A percentile compares a stretch with the other conserved stretches of the same genome.
Evolutionary conservation across 179 eudicot species (phyloP).

Genomic region (Amaranthus tricolor): DNA sequence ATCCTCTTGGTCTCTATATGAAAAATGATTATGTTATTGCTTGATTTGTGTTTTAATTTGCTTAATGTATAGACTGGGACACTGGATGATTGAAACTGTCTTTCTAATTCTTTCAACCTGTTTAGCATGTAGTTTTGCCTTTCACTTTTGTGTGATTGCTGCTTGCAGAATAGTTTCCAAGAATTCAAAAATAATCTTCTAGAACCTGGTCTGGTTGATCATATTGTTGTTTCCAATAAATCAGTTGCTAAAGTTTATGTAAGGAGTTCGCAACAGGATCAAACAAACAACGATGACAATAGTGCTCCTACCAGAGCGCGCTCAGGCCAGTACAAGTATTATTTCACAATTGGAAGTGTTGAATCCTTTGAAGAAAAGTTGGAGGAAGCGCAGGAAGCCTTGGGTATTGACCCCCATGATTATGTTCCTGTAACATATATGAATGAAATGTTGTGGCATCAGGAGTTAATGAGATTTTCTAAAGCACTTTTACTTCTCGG

Average conservation of each 20-base stretch:
- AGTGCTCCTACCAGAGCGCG: slow-evolving; percentile 34
- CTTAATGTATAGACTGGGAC: not conserved
- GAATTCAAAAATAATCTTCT: slow-evolving; percentile 84
- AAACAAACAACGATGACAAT: slow-evolving; percentile 32
- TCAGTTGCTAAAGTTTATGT: slow-evolving; percentile 85
- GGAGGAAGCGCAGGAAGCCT: slow-evolving; percentile 72
- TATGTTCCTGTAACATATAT: slow-evolving; percentile 64
- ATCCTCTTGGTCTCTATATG: no score
- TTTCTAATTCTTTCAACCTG: not conserved
- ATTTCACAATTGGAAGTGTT: slow-evolving; percentile 68
- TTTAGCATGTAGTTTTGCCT: not conserved
- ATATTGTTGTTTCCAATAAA: slow-evolving; percentile 62
- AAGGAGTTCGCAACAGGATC: slow-evolving; percentile 48
- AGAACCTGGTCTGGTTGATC: slow-evolving; percentile 87
- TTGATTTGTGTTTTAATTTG: slow-evolving; percentile 1
- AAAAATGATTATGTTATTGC: no score
- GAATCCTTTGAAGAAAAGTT: slow-evolving; percentile 76
- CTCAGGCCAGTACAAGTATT: slow-evolving; percentile 57
- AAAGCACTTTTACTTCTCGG: slow-evolving; percentile 59
- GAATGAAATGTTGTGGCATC: slow-evolving; percentile 55
- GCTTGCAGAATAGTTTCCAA: slow-evolving; percentile 83
- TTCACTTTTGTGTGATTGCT: not conserved
- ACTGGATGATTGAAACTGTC: not conserved
- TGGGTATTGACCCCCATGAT: slow-evolving; percentile 67
- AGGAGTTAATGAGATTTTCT: slow-evolving; percentile 52